phyloP scores from a whole-genome alignment of 164 flowering plant genomes.

The Dillenia suffruticosa region DNA sequence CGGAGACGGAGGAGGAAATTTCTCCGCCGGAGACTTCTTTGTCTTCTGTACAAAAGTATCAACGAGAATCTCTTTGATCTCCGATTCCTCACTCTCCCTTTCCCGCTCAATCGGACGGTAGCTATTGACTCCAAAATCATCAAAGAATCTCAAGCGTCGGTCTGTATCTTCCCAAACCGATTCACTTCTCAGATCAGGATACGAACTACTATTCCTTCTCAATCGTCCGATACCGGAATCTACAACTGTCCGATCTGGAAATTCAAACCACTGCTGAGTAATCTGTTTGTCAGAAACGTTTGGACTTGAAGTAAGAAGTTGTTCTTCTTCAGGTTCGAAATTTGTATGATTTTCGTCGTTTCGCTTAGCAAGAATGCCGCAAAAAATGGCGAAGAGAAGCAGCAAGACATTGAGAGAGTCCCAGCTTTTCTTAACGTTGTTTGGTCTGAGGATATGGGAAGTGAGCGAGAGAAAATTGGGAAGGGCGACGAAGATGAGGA shows the following conservation, averaged over 20 bases:
- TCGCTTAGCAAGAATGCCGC: constrained; percentile 54
- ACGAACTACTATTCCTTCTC: constrained; percentile 68
- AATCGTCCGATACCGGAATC: constrained; percentile 17
- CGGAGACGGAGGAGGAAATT: constrained; percentile 31
- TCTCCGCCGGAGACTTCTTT: constrained; percentile 13
- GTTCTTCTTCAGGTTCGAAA: too few relatives aligned
- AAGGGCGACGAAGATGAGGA: constrained; percentile 32
- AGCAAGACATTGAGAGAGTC: constrained; percentile 58
- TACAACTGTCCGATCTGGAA: constrained; percentile 17
- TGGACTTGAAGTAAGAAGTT: too few relatives aligned
- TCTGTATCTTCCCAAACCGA: constrained; percentile 29
- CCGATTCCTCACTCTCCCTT: constrained; percentile 12
- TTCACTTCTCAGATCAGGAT: constrained; percentile 65
- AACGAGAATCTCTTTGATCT: constrained; percentile 41
- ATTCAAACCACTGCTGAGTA: constrained; percentile 32
- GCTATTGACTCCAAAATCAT: constrained; percentile 52
- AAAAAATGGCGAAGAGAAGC: constrained; percentile 70
- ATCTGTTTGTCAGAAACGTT: too few relatives aligned
- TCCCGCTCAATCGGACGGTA: constrained; percentile 16
- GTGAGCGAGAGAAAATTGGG: constrained; percentile 41
- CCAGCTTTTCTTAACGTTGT: constrained; percentile 54
- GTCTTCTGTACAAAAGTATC: constrained; percentile 37
- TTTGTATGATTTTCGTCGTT: constrained; percentile 20
- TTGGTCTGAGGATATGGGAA: constrained; percentile 35
- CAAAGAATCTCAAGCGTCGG: constrained; percentile 38